Conservation (phyloP, 2,329 filamentous ascomycete genomes). For the Zalaria sp. region DNA sequence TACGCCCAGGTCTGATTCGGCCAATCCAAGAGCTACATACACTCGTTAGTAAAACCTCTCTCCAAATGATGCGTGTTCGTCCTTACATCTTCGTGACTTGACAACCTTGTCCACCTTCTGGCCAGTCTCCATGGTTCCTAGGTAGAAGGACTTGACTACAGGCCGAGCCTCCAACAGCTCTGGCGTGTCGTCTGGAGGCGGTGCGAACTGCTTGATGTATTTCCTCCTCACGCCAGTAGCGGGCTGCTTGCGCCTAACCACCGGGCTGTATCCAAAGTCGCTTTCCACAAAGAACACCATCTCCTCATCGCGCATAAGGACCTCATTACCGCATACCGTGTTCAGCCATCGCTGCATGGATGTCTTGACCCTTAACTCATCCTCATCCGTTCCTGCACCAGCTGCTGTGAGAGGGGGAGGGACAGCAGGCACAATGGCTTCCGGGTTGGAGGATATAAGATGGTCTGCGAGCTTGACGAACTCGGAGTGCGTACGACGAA, state of each 20-base stretch:
- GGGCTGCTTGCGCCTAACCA: conserved; percentile 90
- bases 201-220: conserved; percentile 95
- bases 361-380: conserved; percentile 77
- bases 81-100: conserved; percentile 73
- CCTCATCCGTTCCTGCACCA: conserved; percentile 89
- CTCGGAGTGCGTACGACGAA: conserved; percentile 87
- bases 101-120: conserved; percentile 94
- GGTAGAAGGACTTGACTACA: conserved; percentile 86
- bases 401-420: conserved; percentile 90
- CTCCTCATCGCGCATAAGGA: conserved; percentile 89
- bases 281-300: conserved; percentile 98
- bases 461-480: conserved; percentile 95
- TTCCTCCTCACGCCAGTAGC: conserved; percentile 91
- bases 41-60: neutral
- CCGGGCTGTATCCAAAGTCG: conserved; percentile 94
- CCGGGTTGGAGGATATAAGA: conserved; percentile 92
- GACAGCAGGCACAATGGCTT: conserved; percentile 85
- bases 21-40: conserved; percentile 71
- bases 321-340: conserved; percentile 79
- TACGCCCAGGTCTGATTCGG: conserved; percentile 85
- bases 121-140: conserved; percentile 90
- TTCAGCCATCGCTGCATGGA: conserved; percentile 92
- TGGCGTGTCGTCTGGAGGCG: conserved; percentile 90
- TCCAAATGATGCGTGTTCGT: neutral
- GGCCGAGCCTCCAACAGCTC: conserved; percentile 84